phyloP scores from a whole-genome alignment of 805 yeast species.

The Jamesozyma lodderae region DNA sequence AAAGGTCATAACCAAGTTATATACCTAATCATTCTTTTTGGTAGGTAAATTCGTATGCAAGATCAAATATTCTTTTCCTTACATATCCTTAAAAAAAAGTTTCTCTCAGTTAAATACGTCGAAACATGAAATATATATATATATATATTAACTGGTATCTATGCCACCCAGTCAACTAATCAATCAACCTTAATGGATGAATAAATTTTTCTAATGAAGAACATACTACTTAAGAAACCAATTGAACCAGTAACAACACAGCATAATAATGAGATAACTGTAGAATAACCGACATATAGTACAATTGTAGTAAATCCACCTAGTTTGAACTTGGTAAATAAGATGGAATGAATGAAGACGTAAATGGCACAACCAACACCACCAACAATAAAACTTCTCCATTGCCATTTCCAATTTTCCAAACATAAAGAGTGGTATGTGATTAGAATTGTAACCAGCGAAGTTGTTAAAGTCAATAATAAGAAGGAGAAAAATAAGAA shows the following conservation, averaged over 20 bases:
- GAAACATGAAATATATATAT: neutral
- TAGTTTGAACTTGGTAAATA: constrained; percentile 59
- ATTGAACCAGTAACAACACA: constrained; percentile 82
- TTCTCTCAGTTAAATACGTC: too few species aligned
- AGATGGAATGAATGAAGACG: constrained; percentile 73
- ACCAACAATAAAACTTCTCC: constrained; percentile 88
- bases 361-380: constrained; percentile 84
- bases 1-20: too few species aligned
- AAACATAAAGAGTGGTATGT: constrained; percentile 77
- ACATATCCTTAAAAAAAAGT: too few species aligned
- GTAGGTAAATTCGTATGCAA: too few species aligned
- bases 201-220: constrained; percentile 72
- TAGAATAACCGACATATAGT: constrained; percentile 75
- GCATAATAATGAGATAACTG: constrained; percentile 56
- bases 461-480: constrained; percentile 74
- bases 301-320: constrained; percentile 70
- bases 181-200: constrained; percentile 79
- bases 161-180: neutral
- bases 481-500: constrained; percentile 81
- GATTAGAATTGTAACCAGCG: constrained; percentile 69
- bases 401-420: constrained; percentile 96
- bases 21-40: too few species aligned
- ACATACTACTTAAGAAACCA: constrained; percentile 68
- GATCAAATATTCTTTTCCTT: too few species aligned
- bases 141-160: neutral